Evolutionary conservation across 2,329 filamentous ascomycete genomes (phyloP).

Genomic region (Penicillium frequentans): DNA sequence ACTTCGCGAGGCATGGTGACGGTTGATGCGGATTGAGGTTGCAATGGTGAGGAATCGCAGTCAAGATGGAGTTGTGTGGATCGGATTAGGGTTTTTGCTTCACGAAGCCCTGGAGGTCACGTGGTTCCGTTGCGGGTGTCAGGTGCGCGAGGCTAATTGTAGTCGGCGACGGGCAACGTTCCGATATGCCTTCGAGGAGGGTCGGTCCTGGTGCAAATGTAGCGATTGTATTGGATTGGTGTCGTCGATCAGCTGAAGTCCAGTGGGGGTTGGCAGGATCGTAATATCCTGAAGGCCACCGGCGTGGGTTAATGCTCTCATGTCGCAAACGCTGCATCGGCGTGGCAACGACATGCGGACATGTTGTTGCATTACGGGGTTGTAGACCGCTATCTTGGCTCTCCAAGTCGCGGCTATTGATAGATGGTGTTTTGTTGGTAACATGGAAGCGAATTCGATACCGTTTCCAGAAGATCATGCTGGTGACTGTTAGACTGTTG

Average conservation of each 20-base stretch:
- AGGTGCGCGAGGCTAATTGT: conserved; percentile 9
- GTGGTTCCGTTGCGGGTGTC: not conserved
- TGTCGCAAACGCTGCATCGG: conserved; percentile 7
- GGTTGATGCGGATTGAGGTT: conserved; percentile 24
- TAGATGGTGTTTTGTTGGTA: conserved; percentile 2
- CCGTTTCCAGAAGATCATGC: conserved; percentile 13
- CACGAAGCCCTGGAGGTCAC: conserved; percentile 21
- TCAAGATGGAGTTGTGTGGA: conserved; percentile 25
- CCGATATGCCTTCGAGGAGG: conserved; percentile 1
- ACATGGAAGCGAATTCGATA: conserved; percentile 18
- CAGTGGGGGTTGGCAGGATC: not conserved
- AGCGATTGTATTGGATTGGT: not conserved
- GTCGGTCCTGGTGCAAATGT: not conserved
- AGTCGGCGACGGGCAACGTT: conserved; percentile 4
- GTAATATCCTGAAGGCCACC: not conserved
- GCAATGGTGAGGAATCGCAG: conserved; percentile 18
- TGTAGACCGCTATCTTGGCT: not conserved
- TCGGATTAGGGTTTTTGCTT: conserved; percentile 25
- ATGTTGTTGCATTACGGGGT: not conserved
- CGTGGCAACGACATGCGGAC: not conserved
- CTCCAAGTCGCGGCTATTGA: conserved; percentile 7
- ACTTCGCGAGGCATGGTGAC: conserved; percentile 96
- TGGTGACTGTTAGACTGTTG: not conserved
- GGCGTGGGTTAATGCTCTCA: conserved; percentile 1
- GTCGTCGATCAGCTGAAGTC: not conserved